Conservation (phyloP, 805 yeast species). For the Kodamaea leandrae region DNA sequence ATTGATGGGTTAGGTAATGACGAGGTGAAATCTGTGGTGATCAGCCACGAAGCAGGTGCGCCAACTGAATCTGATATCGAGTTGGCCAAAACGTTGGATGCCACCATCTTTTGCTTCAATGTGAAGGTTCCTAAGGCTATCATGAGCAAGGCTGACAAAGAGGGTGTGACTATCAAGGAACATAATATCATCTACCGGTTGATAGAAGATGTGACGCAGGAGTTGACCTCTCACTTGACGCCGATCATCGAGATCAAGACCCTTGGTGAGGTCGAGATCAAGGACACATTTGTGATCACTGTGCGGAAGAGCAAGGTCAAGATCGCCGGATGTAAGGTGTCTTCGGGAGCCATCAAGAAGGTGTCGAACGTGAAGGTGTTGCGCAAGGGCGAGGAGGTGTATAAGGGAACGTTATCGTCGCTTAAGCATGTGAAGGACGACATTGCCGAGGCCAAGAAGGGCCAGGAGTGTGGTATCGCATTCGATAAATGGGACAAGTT, state of each 20-base stretch:
- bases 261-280: conserved; percentile 63
- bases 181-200: conserved; percentile 84
- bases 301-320: conserved; percentile 52
- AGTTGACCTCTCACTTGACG: conserved; percentile 55
- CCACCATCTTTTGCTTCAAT: conserved; percentile 78
- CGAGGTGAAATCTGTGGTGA: conserved; percentile 68
- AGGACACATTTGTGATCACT: conserved; percentile 69
- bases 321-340: conserved; percentile 87
- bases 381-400: conserved; percentile 48
- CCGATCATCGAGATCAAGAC: conserved; percentile 68
- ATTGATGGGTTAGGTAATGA: conserved; percentile 82
- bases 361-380: conserved; percentile 56
- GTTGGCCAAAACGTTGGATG: conserved; percentile 45
- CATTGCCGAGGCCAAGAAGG: conserved; percentile 72
- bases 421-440: conserved; percentile 83
- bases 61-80: conserved; percentile 50
- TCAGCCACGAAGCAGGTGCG: conserved; percentile 76
- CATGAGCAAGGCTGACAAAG: conserved; percentile 52
- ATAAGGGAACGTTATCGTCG: conserved; percentile 62
- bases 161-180: conserved; percentile 55
- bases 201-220: conserved; percentile 76
- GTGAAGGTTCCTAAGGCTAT: conserved; percentile 65
- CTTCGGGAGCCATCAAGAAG: conserved; percentile 63
- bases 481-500: conserved; percentile 67
- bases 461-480: conserved; percentile 85